Evolutionary conservation across 352 stramenopile species (phyloP), one percentile per base, ranked within the genome.

Genomic region (Stephanocyclus meneghinianus): DNA sequence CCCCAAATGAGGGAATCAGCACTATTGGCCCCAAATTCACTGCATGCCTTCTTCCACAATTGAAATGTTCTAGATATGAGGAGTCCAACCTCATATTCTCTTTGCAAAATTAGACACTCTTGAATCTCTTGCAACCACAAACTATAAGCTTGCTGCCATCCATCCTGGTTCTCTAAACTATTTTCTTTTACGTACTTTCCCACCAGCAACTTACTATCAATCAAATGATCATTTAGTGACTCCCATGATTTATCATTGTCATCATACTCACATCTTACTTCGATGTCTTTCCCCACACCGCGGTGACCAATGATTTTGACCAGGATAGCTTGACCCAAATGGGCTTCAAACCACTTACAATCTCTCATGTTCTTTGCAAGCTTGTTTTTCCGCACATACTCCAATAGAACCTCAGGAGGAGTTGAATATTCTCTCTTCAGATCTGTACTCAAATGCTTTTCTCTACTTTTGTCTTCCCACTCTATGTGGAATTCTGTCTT

Each of bases 71-170:
- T 64, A 26, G 15, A 21, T 5, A 57, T 40, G 5, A 82, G 69
- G 16, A 21, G 48, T 40, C 53, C 45, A 13, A 78, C 60, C 42
- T 69, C 63, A 53, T 56, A 37, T 21, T 44, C 51, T 55, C 63
- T 60, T 13, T 66, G 35, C 7, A 61, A 64, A 21, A 71, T 65
- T 42, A 78, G 48, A n/a, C 66, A 37, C 18, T 73, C 32, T 50
- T 73, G 68, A 35, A 72, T 53, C 21, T 55, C 48, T 32, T 64
- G 26, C n/a, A 82, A 44, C 74, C 74, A 82, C 30, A 69, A 73
- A n/a, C 40, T 50, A 37, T 21, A 8, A 6, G 47, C 35, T 16
- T n/a, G 62, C 44, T 51, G 26, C 60, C 71, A 78, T 16, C 37
- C 53, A 42, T 44, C 47, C 51, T 48, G 2, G 16, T 45, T 44